These are phyloP conservation scores for Suhomyces coccinellae DNA, from an alignment of 1,139 yeast genomes.

Conservation along the genomic window DNA sequence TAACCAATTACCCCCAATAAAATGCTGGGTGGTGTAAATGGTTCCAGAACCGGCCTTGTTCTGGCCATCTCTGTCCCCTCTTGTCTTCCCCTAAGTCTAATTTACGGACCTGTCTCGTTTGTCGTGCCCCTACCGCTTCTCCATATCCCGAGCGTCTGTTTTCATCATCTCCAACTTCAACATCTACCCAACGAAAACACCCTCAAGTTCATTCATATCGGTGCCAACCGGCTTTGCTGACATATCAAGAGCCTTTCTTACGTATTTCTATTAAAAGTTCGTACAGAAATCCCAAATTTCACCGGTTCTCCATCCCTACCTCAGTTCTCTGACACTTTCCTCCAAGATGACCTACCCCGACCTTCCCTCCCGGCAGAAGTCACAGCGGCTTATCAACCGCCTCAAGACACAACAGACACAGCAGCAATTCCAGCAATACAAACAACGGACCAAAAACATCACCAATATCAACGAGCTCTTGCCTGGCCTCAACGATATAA, in stretches of 20 bases:
- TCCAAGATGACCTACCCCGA: slow-evolving; percentile 34
- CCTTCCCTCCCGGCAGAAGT: slow-evolving; percentile 50
- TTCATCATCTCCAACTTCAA: not conserved
- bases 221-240: not conserved
- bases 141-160: not conserved
- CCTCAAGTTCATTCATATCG: not conserved
- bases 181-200: not conserved
- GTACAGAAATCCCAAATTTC: not conserved
- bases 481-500: slow-evolving; percentile 89
- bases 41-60: too few relatives aligned
- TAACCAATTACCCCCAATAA: too few relatives aligned
- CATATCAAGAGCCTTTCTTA: not conserved
- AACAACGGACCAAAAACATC: slow-evolving; percentile 35
- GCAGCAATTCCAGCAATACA: slow-evolving; percentile 36
- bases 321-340: not conserved
- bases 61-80: not conserved
- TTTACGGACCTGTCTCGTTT: not conserved
- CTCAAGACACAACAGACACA: slow-evolving; percentile 29
- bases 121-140: not conserved
- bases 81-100: not conserved
- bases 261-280: not conserved
- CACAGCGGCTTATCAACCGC: slow-evolving; percentile 45
- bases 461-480: slow-evolving; percentile 49
- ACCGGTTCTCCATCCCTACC: not conserved
- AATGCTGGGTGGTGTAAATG: too few relatives aligned